Percentiles rank a stretch among this genome's conserved stretches.
Evolutionary conservation across 495 filamentous ascomycete genomes (phyloP).

Genomic region (Podospora fimiseda): DNA sequence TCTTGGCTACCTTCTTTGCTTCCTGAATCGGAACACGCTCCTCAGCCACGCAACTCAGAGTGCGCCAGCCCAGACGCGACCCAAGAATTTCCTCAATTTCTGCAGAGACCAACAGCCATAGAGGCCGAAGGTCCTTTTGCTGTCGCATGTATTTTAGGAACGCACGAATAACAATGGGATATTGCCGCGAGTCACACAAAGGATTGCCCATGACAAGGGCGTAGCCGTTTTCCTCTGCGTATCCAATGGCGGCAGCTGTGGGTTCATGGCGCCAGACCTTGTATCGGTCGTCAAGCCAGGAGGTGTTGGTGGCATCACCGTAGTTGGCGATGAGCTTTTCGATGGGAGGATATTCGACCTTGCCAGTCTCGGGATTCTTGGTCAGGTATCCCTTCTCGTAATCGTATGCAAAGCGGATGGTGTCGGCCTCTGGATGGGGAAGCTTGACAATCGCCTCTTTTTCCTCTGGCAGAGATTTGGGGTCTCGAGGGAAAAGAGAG

Average conservation of each 20-base stretch:
- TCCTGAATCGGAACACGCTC: conserved; percentile 70
- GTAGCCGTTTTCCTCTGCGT: conserved; percentile 63
- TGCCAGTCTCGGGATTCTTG: no score
- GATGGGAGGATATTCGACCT: no score
- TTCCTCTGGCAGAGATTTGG: conserved; percentile 65
- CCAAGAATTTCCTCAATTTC: conserved; percentile 69
- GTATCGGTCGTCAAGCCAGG: conserved; percentile 78
- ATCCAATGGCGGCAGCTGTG: conserved; percentile 75
- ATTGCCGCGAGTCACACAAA: conserved; percentile 67
- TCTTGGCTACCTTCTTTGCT: conserved; percentile 55
- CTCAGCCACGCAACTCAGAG: conserved; percentile 75
- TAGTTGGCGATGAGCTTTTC: conserved; percentile 85
- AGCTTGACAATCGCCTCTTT: conserved; percentile 39
- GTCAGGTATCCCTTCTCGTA: conserved; percentile 30
- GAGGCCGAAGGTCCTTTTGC: conserved; percentile 62
- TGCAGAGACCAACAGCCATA: conserved; percentile 70
- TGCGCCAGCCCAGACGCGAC: conserved; percentile 72
- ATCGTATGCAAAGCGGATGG: conserved; percentile 50
- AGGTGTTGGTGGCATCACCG: conserved; percentile 80
- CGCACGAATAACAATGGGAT: conserved; percentile 57
- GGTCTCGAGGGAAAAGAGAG: conserved; percentile 78
- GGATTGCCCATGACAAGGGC: conserved; percentile 78
- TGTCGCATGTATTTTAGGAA: conserved; percentile 70
- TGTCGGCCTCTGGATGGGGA: conserved; percentile 74
- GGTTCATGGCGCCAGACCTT: conserved; percentile 70